phyloP scores from a whole-genome alignment of 129 eudicot species.

The Tanacetum coccineum region DNA sequence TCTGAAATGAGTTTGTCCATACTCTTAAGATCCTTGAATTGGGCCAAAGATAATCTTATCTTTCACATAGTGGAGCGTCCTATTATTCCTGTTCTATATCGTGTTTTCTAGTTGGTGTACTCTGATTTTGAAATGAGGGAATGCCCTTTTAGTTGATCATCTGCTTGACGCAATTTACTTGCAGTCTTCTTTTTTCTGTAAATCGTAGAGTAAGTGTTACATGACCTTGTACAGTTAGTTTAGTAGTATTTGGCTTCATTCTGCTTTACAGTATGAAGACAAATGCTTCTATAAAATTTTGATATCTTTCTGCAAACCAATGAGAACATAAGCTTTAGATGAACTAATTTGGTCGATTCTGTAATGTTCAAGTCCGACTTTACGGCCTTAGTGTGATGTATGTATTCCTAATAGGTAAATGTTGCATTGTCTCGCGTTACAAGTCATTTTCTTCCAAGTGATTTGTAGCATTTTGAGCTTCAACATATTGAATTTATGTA shows the following conservation, averaged over 20 bases:
- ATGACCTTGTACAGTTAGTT: neutral
- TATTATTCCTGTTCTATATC: neutral
- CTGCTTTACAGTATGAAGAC: too few species aligned
- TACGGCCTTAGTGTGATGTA: neutral
- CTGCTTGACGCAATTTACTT: neutral
- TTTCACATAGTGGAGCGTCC: neutral
- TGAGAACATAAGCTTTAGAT: neutral
- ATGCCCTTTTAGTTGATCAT: neutral
- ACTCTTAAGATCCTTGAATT: neutral
- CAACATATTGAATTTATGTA: neutral
- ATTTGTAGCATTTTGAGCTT: neutral
- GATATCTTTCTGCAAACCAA: too few species aligned
- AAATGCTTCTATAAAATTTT: too few species aligned
- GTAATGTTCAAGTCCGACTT: neutral
- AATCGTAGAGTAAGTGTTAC: neutral
- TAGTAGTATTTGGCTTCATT: neutral
- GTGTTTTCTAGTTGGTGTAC: neutral
- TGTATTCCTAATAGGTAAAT: neutral
- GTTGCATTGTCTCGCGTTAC: too few species aligned
- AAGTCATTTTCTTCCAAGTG: neutral
- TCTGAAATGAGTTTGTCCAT: neutral
- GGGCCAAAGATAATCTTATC: neutral
- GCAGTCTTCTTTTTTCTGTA: neutral
- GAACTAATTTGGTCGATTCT: neutral
- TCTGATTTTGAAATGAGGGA: neutral